A percentile compares a stretch with the other conserved stretches of the same genome.
Conservation (phyloP, 169 alveolate species). For the Plasmodium inui region DNA sequence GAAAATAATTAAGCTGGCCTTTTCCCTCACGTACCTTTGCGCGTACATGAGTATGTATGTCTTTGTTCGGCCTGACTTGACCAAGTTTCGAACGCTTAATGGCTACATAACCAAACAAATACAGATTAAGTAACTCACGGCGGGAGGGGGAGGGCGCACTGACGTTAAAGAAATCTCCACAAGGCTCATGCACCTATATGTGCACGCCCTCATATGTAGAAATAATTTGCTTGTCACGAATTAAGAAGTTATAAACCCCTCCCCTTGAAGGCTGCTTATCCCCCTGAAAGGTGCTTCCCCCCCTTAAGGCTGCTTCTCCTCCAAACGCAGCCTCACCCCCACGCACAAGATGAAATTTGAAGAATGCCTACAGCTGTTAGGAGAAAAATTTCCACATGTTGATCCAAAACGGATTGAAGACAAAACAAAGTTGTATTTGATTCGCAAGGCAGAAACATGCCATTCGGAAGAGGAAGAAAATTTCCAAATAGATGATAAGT, state of each 20-base stretch:
- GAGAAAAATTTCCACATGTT: conserved; percentile 7
- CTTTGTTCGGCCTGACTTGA: background rate
- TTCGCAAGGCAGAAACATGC: background rate
- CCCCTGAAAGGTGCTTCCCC: too few relatives aligned
- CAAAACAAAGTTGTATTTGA: conserved; percentile 1
- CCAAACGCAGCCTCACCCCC: background rate
- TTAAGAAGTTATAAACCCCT: background rate
- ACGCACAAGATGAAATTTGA: conserved; percentile 25
- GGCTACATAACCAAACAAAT: background rate
- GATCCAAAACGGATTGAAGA: conserved; percentile 12
- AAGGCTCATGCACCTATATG: background rate
- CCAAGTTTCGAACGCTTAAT: background rate
- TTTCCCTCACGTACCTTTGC: background rate
- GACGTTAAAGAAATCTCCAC: background rate
- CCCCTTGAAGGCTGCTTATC: background rate
- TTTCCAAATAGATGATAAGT: background rate
- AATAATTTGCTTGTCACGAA: background rate
- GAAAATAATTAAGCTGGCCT: background rate
- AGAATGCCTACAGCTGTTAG: conserved; percentile 8
- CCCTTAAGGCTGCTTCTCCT: background rate
- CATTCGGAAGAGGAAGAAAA: background rate
- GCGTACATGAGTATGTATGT: background rate
- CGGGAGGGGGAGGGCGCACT: background rate
- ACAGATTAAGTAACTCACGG: background rate
- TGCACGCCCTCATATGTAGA: background rate